phyloP scores from a whole-genome alignment of 106 monocot species.

The Narthecium ossifragum region DNA sequence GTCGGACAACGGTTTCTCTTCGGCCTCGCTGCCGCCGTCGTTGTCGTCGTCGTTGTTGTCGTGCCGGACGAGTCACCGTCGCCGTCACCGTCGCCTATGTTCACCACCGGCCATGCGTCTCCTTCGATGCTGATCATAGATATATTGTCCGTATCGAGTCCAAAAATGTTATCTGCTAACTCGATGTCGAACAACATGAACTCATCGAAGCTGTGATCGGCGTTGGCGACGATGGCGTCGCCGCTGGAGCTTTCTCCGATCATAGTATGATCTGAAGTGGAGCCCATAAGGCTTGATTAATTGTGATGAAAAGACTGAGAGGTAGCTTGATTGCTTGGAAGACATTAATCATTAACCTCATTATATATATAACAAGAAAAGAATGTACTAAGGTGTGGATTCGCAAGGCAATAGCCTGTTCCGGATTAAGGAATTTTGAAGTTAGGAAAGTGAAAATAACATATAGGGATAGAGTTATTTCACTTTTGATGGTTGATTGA shows the following conservation, averaged over 20 bases:
- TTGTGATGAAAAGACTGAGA: no score
- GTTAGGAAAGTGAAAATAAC: no score
- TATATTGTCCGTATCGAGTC: neutral
- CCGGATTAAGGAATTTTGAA: no score
- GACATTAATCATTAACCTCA: no score
- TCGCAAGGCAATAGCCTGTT: no score
- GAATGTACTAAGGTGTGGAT: no score
- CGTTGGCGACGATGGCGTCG: neutral
- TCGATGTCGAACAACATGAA: neutral
- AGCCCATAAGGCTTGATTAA: neutral
- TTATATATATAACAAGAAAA: no score
- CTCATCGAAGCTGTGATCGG: slow-evolving; percentile 1
- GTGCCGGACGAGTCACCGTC: slow-evolving; percentile 11
- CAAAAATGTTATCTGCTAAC: neutral
- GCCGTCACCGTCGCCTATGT: neutral
- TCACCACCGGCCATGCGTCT: neutral
- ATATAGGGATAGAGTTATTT: no score
- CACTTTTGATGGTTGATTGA: no score
- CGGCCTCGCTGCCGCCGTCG: neutral
- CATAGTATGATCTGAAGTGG: neutral
- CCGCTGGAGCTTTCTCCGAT: neutral
- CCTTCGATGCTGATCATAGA: neutral
- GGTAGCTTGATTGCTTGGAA: no score
- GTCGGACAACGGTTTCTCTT: slow-evolving; percentile 61
- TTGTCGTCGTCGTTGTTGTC: neutral